Conservation (phyloP, 2,329 filamentous ascomycete genomes). For the Rutstroemia sydowiana region DNA sequence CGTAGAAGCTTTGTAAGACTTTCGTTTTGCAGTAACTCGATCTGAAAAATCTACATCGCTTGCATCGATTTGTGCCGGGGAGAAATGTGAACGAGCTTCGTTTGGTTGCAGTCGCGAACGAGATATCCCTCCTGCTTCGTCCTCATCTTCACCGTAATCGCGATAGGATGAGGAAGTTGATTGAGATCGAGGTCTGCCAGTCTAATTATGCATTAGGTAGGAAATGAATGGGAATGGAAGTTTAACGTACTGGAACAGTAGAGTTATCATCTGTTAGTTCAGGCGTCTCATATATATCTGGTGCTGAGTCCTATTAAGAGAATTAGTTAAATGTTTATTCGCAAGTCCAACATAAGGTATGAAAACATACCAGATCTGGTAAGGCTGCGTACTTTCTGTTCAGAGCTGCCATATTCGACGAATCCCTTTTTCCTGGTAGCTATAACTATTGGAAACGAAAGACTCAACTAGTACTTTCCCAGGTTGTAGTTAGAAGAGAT, state of each 20-base stretch:
- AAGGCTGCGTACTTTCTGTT: conserved; percentile 77
- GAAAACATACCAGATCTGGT: conserved; percentile 60
- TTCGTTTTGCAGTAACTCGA: conserved; percentile 72
- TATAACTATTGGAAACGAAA: too few relatives aligned
- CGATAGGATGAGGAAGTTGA: conserved; percentile 48
- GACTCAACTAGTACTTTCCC: too few relatives aligned
- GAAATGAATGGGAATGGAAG: background rate
- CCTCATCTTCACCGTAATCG: conserved; percentile 56
- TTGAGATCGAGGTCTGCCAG: conserved; percentile 42
- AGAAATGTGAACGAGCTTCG: conserved; percentile 73
- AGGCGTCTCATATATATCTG: conserved; percentile 94
- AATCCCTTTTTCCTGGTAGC: too few relatives aligned
- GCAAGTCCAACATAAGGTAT: background rate
- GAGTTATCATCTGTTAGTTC: conserved; percentile 86
- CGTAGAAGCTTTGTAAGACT: conserved; percentile 72
- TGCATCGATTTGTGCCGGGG: conserved; percentile 67
- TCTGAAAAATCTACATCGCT: conserved; percentile 83
- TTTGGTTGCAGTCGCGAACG: conserved; percentile 68
- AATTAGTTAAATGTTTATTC: conserved; percentile 2
- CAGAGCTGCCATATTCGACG: conserved; percentile 52
- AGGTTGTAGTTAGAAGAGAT: too few relatives aligned
- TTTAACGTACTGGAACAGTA: conserved; percentile 61
- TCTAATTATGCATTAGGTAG: conserved; percentile 18
- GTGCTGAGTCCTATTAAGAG: conserved; percentile 66
- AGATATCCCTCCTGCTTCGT: conserved; percentile 62